A percentile compares a stretch with the other conserved stretches of the same genome.
Conservation (phyloP, 768 basidiomycete genomes). For the Mycena galopus region DNA sequence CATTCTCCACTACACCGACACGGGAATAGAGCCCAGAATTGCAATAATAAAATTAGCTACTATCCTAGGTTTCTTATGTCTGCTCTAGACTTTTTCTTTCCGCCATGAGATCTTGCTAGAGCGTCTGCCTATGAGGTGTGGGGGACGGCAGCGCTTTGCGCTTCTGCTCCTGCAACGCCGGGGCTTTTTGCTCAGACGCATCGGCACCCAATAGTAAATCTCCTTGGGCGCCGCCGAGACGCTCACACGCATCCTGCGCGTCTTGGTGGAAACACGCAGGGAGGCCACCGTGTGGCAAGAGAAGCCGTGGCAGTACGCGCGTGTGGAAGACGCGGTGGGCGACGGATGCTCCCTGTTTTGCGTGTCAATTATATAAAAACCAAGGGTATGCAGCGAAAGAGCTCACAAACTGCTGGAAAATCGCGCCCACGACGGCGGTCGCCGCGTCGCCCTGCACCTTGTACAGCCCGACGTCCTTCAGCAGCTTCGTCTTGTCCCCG, state of each 20-base stretch:
- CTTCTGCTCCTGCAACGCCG: conserved; percentile 12
- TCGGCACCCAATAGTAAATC: conserved; percentile 42
- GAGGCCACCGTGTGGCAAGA: conserved; percentile 53
- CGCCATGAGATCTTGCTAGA: conserved; percentile 7
- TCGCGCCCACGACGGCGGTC: conserved; percentile 80
- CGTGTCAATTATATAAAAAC: background rate
- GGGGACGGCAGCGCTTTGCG: conserved; percentile 13
- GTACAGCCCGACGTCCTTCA: conserved; percentile 73
- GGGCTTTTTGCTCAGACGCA: background rate
- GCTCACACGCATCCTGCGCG: conserved; percentile 55
- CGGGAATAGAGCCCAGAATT: background rate
- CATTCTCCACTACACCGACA: too few species aligned
- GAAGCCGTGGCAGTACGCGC: conserved; percentile 59
- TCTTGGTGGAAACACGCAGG: conserved; percentile 64
- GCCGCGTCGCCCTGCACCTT: conserved; percentile 86
- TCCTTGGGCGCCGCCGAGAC: conserved; percentile 65
- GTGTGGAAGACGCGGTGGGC: conserved; percentile 67
- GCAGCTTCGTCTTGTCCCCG: conserved; percentile 50
- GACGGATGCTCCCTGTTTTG: conserved; percentile 58
- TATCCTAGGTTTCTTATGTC: conserved; percentile 19
- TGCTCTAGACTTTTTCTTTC: conserved; percentile 26
- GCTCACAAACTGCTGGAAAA: conserved; percentile 87
- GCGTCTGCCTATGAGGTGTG: conserved; percentile 22
- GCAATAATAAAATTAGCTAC: conserved; percentile 20
- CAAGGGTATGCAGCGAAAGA: background rate